Conservation (phyloP, 1,139 yeast species). For the Candida freyschussii region DNA sequence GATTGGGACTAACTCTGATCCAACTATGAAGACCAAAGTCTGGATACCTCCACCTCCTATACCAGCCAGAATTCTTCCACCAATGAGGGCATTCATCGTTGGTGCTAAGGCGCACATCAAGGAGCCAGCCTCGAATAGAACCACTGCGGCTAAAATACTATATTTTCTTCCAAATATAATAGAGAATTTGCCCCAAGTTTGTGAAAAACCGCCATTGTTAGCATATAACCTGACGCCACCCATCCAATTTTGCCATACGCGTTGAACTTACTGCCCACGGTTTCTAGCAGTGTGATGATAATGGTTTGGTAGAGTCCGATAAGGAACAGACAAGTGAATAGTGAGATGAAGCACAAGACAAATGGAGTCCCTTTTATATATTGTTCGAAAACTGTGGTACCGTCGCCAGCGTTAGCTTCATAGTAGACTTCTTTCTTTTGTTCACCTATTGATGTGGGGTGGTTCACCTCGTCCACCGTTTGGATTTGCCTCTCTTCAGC, state of each 20-base stretch:
- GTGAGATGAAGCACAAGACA: slow-evolving; percentile 38
- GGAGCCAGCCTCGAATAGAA: slow-evolving; percentile 60
- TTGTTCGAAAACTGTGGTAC: slow-evolving; percentile 46
- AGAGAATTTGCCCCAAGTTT: slow-evolving; percentile 59
- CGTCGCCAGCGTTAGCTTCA: slow-evolving; percentile 50
- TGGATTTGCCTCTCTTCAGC: too few species aligned
- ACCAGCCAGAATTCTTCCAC: slow-evolving; percentile 69
- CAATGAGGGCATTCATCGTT: slow-evolving; percentile 58
- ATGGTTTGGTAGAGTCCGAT: slow-evolving; percentile 69
- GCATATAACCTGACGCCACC: slow-evolving; percentile 55
- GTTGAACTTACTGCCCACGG: slow-evolving; percentile 49
- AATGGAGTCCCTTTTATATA: slow-evolving; percentile 42
- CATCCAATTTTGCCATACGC: slow-evolving; percentile 55
- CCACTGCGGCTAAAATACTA: slow-evolving; percentile 43
- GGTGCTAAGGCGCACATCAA: slow-evolving; percentile 53
- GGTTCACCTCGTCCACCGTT: too few species aligned
- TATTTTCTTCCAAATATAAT: slow-evolving; percentile 58
- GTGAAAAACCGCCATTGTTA: slow-evolving; percentile 54
- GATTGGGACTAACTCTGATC: slow-evolving; percentile 58
- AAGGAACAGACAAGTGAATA: slow-evolving; percentile 48
- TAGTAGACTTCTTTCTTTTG: slow-evolving; percentile 9
- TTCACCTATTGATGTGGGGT: too few species aligned
- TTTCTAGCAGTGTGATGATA: slow-evolving; percentile 51
- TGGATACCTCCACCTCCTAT: slow-evolving; percentile 71
- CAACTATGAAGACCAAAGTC: slow-evolving; percentile 52